Percentiles rank a stretch among this genome's conserved stretches.
Conservation (phyloP, 2,329 filamentous ascomycete species). For the Biscogniauxia marginata region DNA sequence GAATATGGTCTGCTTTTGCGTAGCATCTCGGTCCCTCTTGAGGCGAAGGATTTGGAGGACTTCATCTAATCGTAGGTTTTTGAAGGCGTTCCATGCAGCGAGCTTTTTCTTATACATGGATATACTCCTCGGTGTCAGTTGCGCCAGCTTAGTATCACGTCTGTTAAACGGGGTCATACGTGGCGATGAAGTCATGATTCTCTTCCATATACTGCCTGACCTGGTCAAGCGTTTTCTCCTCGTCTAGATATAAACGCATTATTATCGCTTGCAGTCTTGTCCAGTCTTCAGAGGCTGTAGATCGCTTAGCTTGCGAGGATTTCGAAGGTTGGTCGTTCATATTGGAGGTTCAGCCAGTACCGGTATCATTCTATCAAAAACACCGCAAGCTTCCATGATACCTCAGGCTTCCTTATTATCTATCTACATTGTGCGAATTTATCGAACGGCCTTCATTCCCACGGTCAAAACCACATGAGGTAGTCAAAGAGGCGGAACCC, state of each 20-base stretch:
- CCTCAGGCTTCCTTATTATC: background rate
- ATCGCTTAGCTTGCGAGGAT: constrained; percentile 18
- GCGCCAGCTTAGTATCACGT: background rate
- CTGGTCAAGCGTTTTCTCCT: constrained; percentile 31
- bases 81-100: constrained; percentile 29
- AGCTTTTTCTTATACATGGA: constrained; percentile 32
- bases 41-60: constrained; percentile 30
- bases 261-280: constrained; percentile 23
- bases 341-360: constrained; percentile 2
- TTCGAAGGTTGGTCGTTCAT: constrained; percentile 22
- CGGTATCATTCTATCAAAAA: background rate
- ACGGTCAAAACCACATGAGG: constrained; percentile 18
- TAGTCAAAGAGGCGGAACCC: constrained; percentile 21
- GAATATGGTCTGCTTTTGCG: constrained; percentile 22
- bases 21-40: constrained; percentile 25
- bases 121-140: constrained; percentile 20
- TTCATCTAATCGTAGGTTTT: constrained; percentile 29
- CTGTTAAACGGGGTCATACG: constrained; percentile 19
- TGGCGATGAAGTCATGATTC: constrained; percentile 27
- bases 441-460: background rate
- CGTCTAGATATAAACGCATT: constrained; percentile 27
- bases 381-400: background rate
- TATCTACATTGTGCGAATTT: background rate
- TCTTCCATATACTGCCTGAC: constrained; percentile 29
- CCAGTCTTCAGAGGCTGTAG: constrained; percentile 28